A percentile compares a stretch with the other conserved stretches of the same genome.
Evolutionary conservation across 2,329 filamentous ascomycete genomes (phyloP).

Genomic region (Talaromyces sp.): DNA sequence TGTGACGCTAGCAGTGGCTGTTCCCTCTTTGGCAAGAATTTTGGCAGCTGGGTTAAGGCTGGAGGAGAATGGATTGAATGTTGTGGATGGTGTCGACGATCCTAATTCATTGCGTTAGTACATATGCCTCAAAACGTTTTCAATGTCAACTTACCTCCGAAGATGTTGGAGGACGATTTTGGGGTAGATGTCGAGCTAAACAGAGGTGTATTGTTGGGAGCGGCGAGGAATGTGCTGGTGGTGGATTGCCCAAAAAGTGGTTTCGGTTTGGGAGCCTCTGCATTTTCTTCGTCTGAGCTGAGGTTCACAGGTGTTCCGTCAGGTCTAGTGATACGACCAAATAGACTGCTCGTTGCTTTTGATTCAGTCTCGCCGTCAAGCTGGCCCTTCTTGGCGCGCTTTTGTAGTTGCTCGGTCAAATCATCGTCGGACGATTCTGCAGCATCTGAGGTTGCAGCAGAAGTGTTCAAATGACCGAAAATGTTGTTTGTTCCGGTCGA

Average conservation of each 20-base stretch:
- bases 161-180: constrained; percentile 12
- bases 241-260: constrained; percentile 13
- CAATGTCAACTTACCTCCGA: constrained; percentile 14
- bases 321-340: constrained; percentile 14
- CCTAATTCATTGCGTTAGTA: neutral
- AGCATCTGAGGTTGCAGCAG: constrained; percentile 12
- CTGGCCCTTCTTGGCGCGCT: constrained; percentile 10
- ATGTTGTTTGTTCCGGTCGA: constrained; percentile 12
- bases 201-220: constrained; percentile 2
- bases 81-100: constrained; percentile 7
- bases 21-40: constrained; percentile 26
- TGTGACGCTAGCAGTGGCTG: constrained; percentile 16
- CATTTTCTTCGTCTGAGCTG: constrained; percentile 16
- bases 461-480: constrained; percentile 17
- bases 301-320: constrained; percentile 18
- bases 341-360: constrained; percentile 6
- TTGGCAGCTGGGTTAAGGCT: constrained; percentile 10
- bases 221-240: neutral
- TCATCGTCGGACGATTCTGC: constrained; percentile 16
- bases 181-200: constrained; percentile 8
- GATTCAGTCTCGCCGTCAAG: neutral
- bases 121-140: neutral
- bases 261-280: constrained; percentile 10
- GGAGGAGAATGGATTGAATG: constrained; percentile 6
- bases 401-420: constrained; percentile 8